Base-by-base conservation (phyloP, 225 moss, liverwort and hornwort species). In the Anthoceros angustus region DNA sequence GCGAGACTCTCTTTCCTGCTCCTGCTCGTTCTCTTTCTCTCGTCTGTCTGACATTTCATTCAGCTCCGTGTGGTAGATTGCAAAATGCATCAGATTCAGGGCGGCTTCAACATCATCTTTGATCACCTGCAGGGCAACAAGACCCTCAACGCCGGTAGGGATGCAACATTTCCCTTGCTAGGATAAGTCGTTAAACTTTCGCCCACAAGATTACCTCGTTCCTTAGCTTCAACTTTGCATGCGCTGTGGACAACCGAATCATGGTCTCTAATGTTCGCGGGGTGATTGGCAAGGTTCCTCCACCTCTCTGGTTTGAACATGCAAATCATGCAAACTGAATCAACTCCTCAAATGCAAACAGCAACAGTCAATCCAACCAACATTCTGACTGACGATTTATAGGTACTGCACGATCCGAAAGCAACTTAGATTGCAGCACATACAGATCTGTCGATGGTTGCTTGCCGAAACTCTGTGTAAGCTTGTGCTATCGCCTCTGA, bases 401-500 rank as follows among this genome's bases (percentile, higher is more conserved):
- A n/a, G n/a, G n/a, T n/a, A n/a, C n/a, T n/a, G n/a, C n/a, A n/a
- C n/a, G n/a, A n/a, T n/a, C n/a, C n/a, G n/a, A n/a, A n/a, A n/a
- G n/a, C n/a, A n/a, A n/a, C n/a, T n/a, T n/a, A n/a, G n/a, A n/a
- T n/a, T n/a, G n/a, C n/a, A n/a, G n/a, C n/a, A n/a, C 42, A 66
- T 61, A 82, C 85, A 80, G 82, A 82, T 38, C 80, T 70, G 9
- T 63, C 82, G 9, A 74, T 67, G 45, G 69, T 73, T 45, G 79
- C 76, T 48, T 78, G 78, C 62, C 91, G 78, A 87, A 91, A 87
- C 63, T 91, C 91, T 68, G 91, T 84, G 70, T 91, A 91, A 32
- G 91, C 87, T 72, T 91, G 91, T 10, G 91, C 91, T 74, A 91
- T 91, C 69, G 87, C 87, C 74, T 91, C 91, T 41, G 87, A 82